Conservation (phyloP, 371 early-diverging fungal species). For the Massospora cicadina region DNA sequence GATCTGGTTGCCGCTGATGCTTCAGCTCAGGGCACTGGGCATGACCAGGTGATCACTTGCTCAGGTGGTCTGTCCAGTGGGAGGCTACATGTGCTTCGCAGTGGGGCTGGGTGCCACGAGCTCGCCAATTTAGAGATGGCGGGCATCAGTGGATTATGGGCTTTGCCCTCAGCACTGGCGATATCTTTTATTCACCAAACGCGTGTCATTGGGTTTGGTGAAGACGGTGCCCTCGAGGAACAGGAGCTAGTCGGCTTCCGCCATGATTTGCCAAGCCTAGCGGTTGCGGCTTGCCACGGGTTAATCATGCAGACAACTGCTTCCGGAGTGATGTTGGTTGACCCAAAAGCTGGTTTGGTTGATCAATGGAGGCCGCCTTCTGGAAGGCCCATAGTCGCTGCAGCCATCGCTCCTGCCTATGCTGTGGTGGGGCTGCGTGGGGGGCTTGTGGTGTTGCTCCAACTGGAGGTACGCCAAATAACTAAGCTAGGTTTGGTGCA, state of each 20-base stretch:
- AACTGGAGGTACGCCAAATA: background rate
- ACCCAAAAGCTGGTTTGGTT: background rate
- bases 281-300: background rate
- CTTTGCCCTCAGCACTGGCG: background rate
- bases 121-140: background rate
- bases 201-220: background rate
- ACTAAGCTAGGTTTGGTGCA: background rate
- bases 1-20: background rate
- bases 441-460: background rate
- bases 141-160: background rate
- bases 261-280: background rate
- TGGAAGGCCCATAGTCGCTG: background rate
- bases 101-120: background rate
- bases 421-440: background rate
- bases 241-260: background rate
- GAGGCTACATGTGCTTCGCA: background rate
- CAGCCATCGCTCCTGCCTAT: background rate
- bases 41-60: background rate
- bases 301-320: background rate
- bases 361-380: background rate
- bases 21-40: background rate
- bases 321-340: background rate
- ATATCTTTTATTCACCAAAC: background rate
- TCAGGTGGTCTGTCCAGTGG: background rate
- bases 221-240: background rate